Conservation (phyloP, 495 filamentous ascomycete species). For the Podospora comata region DNA sequence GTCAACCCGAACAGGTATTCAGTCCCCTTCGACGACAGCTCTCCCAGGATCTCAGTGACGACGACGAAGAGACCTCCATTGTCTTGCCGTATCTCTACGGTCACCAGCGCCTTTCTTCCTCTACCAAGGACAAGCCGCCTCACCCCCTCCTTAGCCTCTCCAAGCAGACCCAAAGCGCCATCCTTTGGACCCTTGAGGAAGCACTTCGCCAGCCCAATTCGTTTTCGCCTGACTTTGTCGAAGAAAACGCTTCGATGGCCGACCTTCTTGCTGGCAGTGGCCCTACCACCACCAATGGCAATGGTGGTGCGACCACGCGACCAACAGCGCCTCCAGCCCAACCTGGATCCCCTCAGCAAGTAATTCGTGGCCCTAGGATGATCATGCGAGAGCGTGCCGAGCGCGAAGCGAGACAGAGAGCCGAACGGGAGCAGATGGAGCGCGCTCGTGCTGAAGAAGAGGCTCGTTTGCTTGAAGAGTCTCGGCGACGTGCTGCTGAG, state of each 20-base stretch:
- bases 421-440: slow-evolving; percentile 54
- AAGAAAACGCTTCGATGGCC: slow-evolving; percentile 94
- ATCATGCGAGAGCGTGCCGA: slow-evolving; percentile 68
- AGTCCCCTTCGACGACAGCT: slow-evolving; percentile 36
- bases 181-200: slow-evolving; percentile 88
- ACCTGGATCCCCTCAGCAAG: slow-evolving; percentile 47
- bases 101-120: slow-evolving; percentile 21
- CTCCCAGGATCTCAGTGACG: slow-evolving; percentile 45
- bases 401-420: slow-evolving; percentile 63
- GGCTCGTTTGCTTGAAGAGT: slow-evolving; percentile 53
- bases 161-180: slow-evolving; percentile 57
- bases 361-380: slow-evolving; percentile 60
- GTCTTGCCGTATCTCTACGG: slow-evolving; percentile 27
- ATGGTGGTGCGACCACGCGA: slow-evolving; percentile 40
- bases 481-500: slow-evolving; percentile 44
- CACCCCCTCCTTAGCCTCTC: slow-evolving; percentile 40
- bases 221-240: slow-evolving; percentile 79
- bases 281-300: slow-evolving; percentile 48
- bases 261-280: slow-evolving; percentile 62
- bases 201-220: slow-evolving; percentile 77
- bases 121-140: slow-evolving; percentile 34
- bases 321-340: slow-evolving; percentile 44
- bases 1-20: slow-evolving; percentile 25
- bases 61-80: slow-evolving; percentile 36
- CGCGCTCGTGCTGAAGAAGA: slow-evolving; percentile 53